Evolutionary conservation across 192 early-diverging fungal species (phyloP), one percentile per base, ranked within the genome.

Genomic region (Backusella macrospora): DNA sequence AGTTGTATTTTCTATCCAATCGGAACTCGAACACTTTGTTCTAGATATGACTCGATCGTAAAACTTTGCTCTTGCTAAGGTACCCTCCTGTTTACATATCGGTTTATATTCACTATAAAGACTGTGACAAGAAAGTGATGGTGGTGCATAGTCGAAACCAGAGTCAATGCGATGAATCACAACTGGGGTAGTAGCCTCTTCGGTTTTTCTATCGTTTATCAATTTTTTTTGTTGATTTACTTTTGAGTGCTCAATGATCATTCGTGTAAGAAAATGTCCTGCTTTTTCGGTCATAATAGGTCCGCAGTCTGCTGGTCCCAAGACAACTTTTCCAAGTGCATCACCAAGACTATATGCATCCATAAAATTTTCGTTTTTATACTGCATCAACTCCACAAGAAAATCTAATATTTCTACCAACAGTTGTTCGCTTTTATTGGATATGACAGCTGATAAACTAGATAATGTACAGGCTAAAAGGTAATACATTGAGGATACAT

Each of bases 341-440:
- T 78, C 77, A 29, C 77, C 77, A 18, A 78, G 52, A 10, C 52
- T 48, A 43, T 68, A 69, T n/a, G 77, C 77, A 18, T 73, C 62
- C 73, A 74, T 78, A 8, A 64, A 15, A 64, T 78, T 78, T 29
- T 39, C 21, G 23, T 29, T 43, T 71, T 78, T 74, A 63, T 78
- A 72, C 37, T 69, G 73, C 77, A 78, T 74, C 6, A 78, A 29
- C 10, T 71, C 63, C n/a, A 78, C 73, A 23, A 78, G 48, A 42
- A 78, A 78, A 71, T 78, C 77, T 40, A 78, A 42, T 67, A 78
- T 65, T 18, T 78, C 77, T 37, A 78, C 49, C 26, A 78, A 29
- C 39, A 78, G 65, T 14, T 42, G 43, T 66, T 69, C 68, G 34
- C 52, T 69, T 15, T 74, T 38, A 12, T 43, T 40, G 38, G 72